Base-by-base conservation (phyloP, 2,329 filamentous ascomycete species). In the Trichoderma pleuroti region DNA sequence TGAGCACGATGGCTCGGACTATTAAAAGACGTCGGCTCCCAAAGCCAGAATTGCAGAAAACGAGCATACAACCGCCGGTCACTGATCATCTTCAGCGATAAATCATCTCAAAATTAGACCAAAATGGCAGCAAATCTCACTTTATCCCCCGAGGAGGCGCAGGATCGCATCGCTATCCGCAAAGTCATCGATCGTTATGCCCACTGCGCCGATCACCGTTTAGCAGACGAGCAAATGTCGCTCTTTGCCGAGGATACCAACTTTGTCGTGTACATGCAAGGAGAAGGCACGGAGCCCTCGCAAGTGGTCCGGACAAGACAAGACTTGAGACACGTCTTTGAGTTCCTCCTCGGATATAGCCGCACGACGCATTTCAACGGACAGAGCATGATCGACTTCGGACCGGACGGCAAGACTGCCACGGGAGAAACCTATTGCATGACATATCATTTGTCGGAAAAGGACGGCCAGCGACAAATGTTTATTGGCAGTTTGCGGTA, bases 221-320 rank as follows among this genome's bases (percentile, higher is more conserved):
- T 70, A 24, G n/a, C 49, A 59, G 68, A 70, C 8, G 60, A 70
- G 49, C 68, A 70, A 64, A 56, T 64, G 59, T 61, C 68, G 10
- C 68, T 70, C 36, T 70, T 70, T 36, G 49, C 61, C 10, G 32
- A 56, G 2, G 10, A 70, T 4, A 54, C 49, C 5, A 26, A 59
- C 26, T 70, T 70, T 21, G 8, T 34, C 32, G 61, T 70, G 18
- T 64, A 56, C 21, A 70, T 65, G 68, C 32, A 64, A 49, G 68
- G 68, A 8, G 34, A 70, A n/a, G 49, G 60, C 18, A 30, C 59
- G 18, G 30, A 49, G 24, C 42, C 61, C 46, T 56, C 68, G 28
- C 68, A 70, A 12, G 60, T 56, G 14, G 8, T 70, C 11, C 12
- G 21, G 7, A 70, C 24, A 28, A 46, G 60, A 59, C 34, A 70